Percentiles rank a stretch among this genome's conserved stretches.
These are phyloP conservation scores for Phytopythium delawarense DNA, from an alignment of 352 stramenopile genomes.

Conservation along the genomic window DNA sequence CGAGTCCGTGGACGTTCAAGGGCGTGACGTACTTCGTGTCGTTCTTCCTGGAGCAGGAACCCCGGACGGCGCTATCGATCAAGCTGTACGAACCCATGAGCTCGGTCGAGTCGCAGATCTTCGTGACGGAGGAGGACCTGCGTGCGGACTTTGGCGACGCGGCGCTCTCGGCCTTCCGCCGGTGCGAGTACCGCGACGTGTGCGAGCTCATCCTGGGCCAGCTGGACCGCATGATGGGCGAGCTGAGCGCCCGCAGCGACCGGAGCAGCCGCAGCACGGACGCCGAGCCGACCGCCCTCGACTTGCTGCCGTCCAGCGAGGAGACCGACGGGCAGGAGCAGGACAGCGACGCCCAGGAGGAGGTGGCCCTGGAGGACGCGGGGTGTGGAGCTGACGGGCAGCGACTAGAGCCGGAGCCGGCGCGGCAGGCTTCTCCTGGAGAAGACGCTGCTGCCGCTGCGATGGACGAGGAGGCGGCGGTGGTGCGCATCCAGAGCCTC, in stretches of 20 bases:
- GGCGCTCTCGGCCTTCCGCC: slow-evolving; percentile 35
- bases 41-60: slow-evolving; percentile 48
- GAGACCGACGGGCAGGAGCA: neutral
- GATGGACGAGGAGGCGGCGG: slow-evolving; percentile 15
- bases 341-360: neutral
- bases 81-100: slow-evolving; percentile 80
- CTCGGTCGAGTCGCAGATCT: slow-evolving; percentile 70
- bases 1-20: slow-evolving; percentile 63
- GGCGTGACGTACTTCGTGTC: slow-evolving; percentile 75
- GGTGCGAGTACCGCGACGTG: slow-evolving; percentile 41
- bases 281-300: neutral
- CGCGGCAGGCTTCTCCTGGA: neutral
- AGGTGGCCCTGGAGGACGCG: neutral
- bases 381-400: neutral
- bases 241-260: neutral
- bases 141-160: slow-evolving; percentile 45
- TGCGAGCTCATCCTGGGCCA: slow-evolving; percentile 60
- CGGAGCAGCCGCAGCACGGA: neutral
- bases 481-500: slow-evolving; percentile 31
- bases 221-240: slow-evolving; percentile 52
- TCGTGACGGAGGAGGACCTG: slow-evolving; percentile 51
- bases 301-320: neutral
- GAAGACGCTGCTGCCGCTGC: neutral
- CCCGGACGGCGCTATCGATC: slow-evolving; percentile 36
- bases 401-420: neutral